Evolutionary conservation across 1,284 basidiomycete genomes (phyloP), one percentile per base, ranked within the genome.

Genomic region (Thecaphora thlaspeos): DNA sequence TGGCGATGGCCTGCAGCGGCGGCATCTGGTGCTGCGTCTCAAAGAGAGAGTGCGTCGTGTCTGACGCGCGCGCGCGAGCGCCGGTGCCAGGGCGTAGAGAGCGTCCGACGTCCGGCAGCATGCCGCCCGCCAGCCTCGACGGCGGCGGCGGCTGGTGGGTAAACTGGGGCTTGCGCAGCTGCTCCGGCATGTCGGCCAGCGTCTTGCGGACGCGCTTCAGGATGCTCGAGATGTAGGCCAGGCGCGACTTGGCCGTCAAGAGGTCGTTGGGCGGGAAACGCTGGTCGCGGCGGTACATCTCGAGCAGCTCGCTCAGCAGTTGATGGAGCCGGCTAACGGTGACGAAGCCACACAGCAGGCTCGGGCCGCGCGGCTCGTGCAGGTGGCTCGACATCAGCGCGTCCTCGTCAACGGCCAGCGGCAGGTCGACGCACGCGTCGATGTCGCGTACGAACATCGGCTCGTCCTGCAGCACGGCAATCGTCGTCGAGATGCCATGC

Each of bases 401-500:
- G 41, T 70, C 57, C 32, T 70, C 68, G 26, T 67, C 64, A n/a
- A 67, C 48, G 17, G 68, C 64, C 1, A 58, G 49, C 17, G 68
- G 65, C 37, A 67, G 26, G 3, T 67, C 60, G 24, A 70, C 60
- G 22, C 60, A 63, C 14, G 52, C 56, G 42, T 70, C 68, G 28
- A 51, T 59, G 22, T 56, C 61, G 21, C 63, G 61, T 19, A 70
- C 58, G 41, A 62, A 40, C 17, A 56, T 56, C 14, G 68, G 68
- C 43, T 68, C 55, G 41, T 70, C 59, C 22, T 64, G 55, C 44
- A 70, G 37, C 46, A 70, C 39, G 4, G 64, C 61, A 10, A 70
- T 61, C 21, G 64, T 70, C 9, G 63, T 70, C 30, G 61, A 63
- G 49, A 57, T 64, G 21, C 68, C 68, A 37, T 67, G 58, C 32